These are phyloP conservation scores for Pneumocystis jirovecii DNA, from an alignment of 1,139 yeast genomes.

Conservation along the genomic window DNA sequence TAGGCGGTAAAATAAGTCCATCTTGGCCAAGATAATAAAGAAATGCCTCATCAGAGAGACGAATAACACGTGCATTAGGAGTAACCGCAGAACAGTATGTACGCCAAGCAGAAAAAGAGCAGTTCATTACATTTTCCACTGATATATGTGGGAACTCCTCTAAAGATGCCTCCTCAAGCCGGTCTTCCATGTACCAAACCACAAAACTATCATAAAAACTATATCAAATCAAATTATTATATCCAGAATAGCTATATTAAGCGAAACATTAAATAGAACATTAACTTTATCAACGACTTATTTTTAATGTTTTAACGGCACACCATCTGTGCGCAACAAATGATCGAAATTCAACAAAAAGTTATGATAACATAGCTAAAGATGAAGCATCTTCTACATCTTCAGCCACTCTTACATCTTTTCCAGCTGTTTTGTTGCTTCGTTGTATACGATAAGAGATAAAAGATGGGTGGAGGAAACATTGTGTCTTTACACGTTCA, in stretches of 20 bases:
- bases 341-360: background rate
- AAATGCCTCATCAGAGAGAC: slow-evolving; percentile 53
- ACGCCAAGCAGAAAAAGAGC: slow-evolving; percentile 67
- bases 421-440: too few relatives aligned
- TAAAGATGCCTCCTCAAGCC: background rate
- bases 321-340: background rate
- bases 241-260: too few relatives aligned
- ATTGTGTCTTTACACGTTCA: background rate
- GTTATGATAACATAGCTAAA: too few relatives aligned
- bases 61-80: slow-evolving; percentile 40
- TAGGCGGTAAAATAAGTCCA: slow-evolving; percentile 51
- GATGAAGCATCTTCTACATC: too few relatives aligned
- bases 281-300: background rate
- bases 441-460: background rate
- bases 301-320: background rate
- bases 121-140: slow-evolving; percentile 31
- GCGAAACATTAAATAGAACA: background rate
- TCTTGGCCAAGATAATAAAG: slow-evolving; percentile 59
- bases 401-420: too few relatives aligned
- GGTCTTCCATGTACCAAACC: background rate
- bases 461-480: background rate
- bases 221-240: too few relatives aligned
- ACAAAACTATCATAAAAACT: too few relatives aligned
- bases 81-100: slow-evolving; percentile 35
- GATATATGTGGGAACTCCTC: background rate